Evolutionary conservation across 768 basidiomycete genomes (phyloP), one percentile per base, ranked within the genome.

Genomic region (Boletus rubescentipes): DNA sequence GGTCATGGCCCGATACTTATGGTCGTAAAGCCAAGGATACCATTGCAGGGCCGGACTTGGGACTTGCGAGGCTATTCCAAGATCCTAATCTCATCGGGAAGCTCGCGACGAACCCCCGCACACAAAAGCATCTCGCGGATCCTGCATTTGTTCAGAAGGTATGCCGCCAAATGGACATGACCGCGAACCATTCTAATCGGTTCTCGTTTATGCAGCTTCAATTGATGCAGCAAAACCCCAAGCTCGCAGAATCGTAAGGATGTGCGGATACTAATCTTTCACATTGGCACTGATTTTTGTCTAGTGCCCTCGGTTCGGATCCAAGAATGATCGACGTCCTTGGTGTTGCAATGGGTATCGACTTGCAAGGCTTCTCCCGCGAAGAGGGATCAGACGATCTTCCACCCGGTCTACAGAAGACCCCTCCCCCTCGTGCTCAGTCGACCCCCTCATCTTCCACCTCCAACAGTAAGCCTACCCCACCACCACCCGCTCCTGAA

Each of bases 241-340:
- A 65, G 46, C 72, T 90, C 44, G 88, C 85, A 20, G 76, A 83
- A 49, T 71, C 66, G 85, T 85, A 52, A 55, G 79, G n/a, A 37
- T 3, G 6, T 29, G 10, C 40, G 12, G 41, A 20, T 21, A n/a
- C 14, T 46, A 3, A 12, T 29, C n/a, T 46, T 31, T 18, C 10
- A 9, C 32, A 8, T 30, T 15, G n/a, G 36, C 23, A 16, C 57
- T 67, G 35, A 65, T 36, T 15, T 30, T 11, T 46, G 6, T 61
- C 18, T 59, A 84, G 81, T 41, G 79, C 83, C 63, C 69, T 90
- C 61, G 75, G 83, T 56, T 53, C 49, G 36, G 95, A 98, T 72
- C 85, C 95, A 34, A 83, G 95, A 54, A 93, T 97, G 92, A 91
- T 93, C 70, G 88, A 91, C 66, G 93, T 93, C 15, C 77, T 98